Base-by-base conservation (phyloP, 2,329 filamentous ascomycete species). In the Diaporthe amygdali region DNA sequence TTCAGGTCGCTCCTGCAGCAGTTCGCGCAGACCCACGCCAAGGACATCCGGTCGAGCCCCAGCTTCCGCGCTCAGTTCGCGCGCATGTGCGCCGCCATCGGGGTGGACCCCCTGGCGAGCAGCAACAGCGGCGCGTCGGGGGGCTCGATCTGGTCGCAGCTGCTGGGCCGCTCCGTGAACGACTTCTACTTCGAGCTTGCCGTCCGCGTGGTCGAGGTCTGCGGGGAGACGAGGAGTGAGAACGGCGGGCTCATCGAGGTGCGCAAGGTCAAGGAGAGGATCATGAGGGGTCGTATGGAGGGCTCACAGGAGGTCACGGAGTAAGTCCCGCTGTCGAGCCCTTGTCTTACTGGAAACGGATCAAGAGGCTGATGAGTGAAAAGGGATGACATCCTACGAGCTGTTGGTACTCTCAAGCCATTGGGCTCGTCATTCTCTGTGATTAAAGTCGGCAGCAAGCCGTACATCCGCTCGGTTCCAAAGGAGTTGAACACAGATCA, bases 181-280 rank as follows among this genome's bases (percentile, higher is more conserved):
- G 96, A 99, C 81, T 99, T 99, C 80, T 99, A 98, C 84, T 98
- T 98, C 81, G 96, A 97, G 84, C 90, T 99, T 55, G 96, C 95
- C 1, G 96, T 98, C n/a, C 89, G 94, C 63, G 93, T 98, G 0
- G 96, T 99, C 7, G 96, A 98, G 81, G 91, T 98, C 9, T 99
- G 96, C 79, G 88, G 94, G 7, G 90, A 92, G 66, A 98, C 95
- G 54, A 87, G 96, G 66, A 90, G 89, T 5, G 96, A 98, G 82
- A 99, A 99, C 80, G 96, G 96, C 8, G 96, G 96, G 0, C 85
- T 99, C 77, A 94, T 99, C 67, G 93, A 93, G 14, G 88, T 98
- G 22, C 86, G 89, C 54, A 96, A 98, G 81, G 91, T 97, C 76
- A 86, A 91, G 70, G 92, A 95, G 78, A 87, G 91, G 54, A 91